A percentile compares a stretch with the other conserved stretches of the same genome.
phyloP scores from a whole-genome alignment of 768 basidiomycete genomes.

The Pholiota molesta region DNA sequence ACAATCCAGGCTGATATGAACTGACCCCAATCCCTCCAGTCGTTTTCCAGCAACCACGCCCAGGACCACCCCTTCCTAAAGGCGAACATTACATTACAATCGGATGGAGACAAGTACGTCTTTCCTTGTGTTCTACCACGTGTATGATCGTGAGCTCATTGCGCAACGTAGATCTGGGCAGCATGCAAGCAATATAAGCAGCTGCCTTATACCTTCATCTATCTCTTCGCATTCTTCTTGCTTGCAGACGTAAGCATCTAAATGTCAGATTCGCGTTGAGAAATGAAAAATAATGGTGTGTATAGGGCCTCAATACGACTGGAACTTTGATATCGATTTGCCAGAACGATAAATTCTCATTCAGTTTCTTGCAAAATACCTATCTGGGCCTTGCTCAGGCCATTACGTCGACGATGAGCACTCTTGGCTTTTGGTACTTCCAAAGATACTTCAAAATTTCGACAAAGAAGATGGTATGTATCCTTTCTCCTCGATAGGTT shows the following conservation, averaged over 20 bases:
- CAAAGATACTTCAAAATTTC: conserved; percentile 78
- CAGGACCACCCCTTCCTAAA: conserved; percentile 78
- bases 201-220: conserved; percentile 82
- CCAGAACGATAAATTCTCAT: conserved; percentile 79
- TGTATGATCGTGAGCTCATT: background rate
- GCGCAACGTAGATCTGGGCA: conserved; percentile 65
- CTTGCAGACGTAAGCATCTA: conserved; percentile 65
- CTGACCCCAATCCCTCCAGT: conserved; percentile 42
- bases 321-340: conserved; percentile 75
- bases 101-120: conserved; percentile 81
- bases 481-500: background rate
- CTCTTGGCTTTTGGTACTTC: conserved; percentile 82
- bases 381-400: conserved; percentile 80
- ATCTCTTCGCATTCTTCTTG: conserved; percentile 77
- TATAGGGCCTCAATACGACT: conserved; percentile 79
- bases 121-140: background rate
- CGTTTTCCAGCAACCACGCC: conserved; percentile 83
- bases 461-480: conserved; percentile 77
- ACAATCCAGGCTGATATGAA: too few relatives aligned
- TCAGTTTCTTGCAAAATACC: conserved; percentile 82
- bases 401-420: conserved; percentile 71
- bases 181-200: conserved; percentile 76
- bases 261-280: background rate
- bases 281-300: background rate
- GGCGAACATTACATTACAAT: conserved; percentile 78